Percentiles rank a stretch among this genome's conserved stretches.
Conservation (phyloP, 768 basidiomycete genomes). For the Boletus rufocinnamomeus region DNA sequence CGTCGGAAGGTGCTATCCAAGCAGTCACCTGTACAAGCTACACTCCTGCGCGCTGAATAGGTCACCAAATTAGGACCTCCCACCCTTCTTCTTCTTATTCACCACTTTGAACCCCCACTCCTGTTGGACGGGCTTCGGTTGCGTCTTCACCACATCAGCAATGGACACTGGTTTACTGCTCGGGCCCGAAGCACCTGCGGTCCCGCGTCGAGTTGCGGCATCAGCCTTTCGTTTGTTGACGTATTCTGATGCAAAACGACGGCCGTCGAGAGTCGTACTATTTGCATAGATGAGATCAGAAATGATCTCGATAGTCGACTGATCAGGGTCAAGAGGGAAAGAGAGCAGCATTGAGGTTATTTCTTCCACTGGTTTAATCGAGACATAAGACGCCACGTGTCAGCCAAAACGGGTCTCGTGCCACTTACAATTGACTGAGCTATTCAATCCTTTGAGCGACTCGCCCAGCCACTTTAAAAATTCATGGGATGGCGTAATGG, state of each 20-base stretch:
- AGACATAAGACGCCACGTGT: slow-evolving; percentile 20
- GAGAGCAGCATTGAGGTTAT: slow-evolving; percentile 94
- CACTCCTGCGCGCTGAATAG: not conserved
- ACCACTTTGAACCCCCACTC: slow-evolving; percentile 95
- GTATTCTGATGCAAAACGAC: slow-evolving; percentile 93
- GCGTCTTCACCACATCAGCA: slow-evolving; percentile 88
- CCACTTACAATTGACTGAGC: slow-evolving; percentile 54
- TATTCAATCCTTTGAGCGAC: slow-evolving; percentile 72
- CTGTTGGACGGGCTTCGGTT: slow-evolving; percentile 71
- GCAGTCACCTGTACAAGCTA: slow-evolving; percentile 21
- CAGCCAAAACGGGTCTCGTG: slow-evolving; percentile 1
- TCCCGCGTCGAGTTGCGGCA: slow-evolving; percentile 55
- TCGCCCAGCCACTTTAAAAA: slow-evolving; percentile 92
- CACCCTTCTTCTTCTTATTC: slow-evolving; percentile 92
- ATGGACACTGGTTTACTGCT: slow-evolving; percentile 64
- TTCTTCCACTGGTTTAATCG: slow-evolving; percentile 75
- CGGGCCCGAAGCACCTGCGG: slow-evolving; percentile 34
- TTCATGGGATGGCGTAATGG: slow-evolving; percentile 76
- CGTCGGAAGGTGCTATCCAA: slow-evolving; percentile 27
- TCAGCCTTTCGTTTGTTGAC: slow-evolving; percentile 85
- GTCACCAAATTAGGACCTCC: slow-evolving; percentile 44
- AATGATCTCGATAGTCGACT: slow-evolving; percentile 85
- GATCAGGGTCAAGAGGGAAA: slow-evolving; percentile 89
- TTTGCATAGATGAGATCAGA: slow-evolving; percentile 94
- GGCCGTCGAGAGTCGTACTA: slow-evolving; percentile 92